Percentiles rank a stretch among this genome's conserved stretches.
phyloP scores from a whole-genome alignment of 2,329 filamentous ascomycete species.

The Ophiostoma piceae region DNA sequence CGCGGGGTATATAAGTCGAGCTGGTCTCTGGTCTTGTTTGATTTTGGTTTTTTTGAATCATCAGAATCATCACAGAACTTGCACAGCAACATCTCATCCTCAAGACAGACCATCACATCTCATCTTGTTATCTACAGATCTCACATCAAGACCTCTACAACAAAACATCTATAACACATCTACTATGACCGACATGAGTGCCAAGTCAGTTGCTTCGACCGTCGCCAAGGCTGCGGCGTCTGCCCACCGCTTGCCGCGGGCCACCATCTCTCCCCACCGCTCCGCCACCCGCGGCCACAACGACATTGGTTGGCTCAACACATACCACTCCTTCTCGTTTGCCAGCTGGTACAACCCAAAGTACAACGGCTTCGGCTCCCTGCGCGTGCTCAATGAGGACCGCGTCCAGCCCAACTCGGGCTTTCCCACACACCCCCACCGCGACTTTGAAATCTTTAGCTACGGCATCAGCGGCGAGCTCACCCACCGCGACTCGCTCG shows the following conservation, averaged over 20 bases:
- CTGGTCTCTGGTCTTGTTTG: neutral
- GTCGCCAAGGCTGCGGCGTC: slow-evolving; percentile 39
- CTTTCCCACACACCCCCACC: slow-evolving; percentile 80
- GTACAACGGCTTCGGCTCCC: slow-evolving; percentile 65
- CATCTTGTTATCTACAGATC: neutral
- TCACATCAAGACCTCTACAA: neutral
- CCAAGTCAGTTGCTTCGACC: slow-evolving; percentile 28
- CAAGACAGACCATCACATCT: neutral
- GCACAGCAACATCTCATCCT: too few species aligned
- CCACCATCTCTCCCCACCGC: slow-evolving; percentile 68
- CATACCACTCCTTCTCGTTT: slow-evolving; percentile 82
- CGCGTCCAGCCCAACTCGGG: slow-evolving; percentile 67
- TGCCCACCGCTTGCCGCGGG: slow-evolving; percentile 58
- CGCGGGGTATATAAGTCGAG: neutral
- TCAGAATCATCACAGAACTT: neutral
- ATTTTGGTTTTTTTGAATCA: neutral
- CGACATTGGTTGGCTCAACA: slow-evolving; percentile 83
- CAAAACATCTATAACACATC: neutral
- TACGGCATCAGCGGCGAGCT: slow-evolving; percentile 83
- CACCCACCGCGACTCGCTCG: slow-evolving; percentile 82
- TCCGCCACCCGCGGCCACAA: slow-evolving; percentile 68
- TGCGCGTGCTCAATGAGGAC: slow-evolving; percentile 86
- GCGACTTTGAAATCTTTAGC: slow-evolving; percentile 84
- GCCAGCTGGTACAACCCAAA: slow-evolving; percentile 63
- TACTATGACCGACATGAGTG: slow-evolving; percentile 23